Evolutionary conservation across 352 stramenopile species (phyloP).

Genomic region (Pythium aquatile): DNA sequence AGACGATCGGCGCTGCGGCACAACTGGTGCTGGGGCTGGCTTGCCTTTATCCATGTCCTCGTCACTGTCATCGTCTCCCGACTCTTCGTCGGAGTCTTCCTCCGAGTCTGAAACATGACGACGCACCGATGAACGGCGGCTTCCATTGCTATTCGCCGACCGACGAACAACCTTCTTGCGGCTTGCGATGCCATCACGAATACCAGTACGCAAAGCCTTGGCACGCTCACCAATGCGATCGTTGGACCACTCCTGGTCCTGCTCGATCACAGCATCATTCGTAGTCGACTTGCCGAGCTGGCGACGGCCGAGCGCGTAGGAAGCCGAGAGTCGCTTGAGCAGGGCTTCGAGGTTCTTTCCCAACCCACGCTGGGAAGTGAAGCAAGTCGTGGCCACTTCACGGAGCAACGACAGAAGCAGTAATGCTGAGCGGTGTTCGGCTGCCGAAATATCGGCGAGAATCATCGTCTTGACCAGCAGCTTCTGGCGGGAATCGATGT

Average conservation of each 20-base stretch:
- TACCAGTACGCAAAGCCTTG: conserved; percentile 32
- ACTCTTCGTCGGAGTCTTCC: conserved; percentile 12
- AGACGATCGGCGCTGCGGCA: conserved; percentile 40
- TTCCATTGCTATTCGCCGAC: conserved; percentile 21
- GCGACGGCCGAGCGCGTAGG: conserved; percentile 20
- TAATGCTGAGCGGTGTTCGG: conserved; percentile 49
- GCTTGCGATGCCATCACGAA: conserved; percentile 32
- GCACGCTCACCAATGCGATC: conserved; percentile 46
- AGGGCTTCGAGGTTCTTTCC: conserved; percentile 45
- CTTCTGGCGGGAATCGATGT: conserved; percentile 47
- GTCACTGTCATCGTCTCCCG: conserved; percentile 13
- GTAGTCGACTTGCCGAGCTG: conserved; percentile 37
- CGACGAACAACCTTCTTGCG: conserved; percentile 32
- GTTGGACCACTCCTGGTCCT: conserved; percentile 54
- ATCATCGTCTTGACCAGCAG: conserved; percentile 54
- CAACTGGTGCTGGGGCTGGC: background rate
- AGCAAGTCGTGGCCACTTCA: conserved; percentile 47
- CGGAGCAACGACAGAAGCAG: conserved; percentile 51
- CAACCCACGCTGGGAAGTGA: conserved; percentile 38
- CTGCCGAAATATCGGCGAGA: conserved; percentile 45
- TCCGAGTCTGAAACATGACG: conserved; percentile 7
- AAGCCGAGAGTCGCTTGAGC: conserved; percentile 39
- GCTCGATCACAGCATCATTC: conserved; percentile 30
- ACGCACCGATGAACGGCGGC: conserved; percentile 27
- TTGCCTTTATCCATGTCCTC: conserved; percentile 14